A percentile compares a stretch with the other conserved stretches of the same genome.
Conservation (phyloP, 352 stramenopile species). For the Halophytophthora batemanensis region DNA sequence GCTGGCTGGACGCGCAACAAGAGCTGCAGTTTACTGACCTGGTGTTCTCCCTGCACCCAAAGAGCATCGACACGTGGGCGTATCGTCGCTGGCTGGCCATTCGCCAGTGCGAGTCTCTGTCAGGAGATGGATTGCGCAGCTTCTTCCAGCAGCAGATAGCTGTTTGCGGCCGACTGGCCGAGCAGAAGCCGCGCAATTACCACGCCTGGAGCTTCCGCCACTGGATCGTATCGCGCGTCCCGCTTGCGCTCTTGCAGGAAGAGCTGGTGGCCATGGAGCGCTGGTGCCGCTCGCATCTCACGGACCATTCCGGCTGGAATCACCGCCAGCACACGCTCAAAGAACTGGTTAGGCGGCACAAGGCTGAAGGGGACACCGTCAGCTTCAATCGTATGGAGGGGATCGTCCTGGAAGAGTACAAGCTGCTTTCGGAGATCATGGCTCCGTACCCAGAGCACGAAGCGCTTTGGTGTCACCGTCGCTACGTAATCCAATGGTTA, state of each 20-base stretch:
- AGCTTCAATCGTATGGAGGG: slow-evolving; percentile 2
- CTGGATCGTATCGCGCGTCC: slow-evolving; percentile 56
- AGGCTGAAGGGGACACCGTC: not conserved
- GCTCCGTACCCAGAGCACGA: slow-evolving; percentile 49
- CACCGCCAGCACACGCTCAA: slow-evolving; percentile 64
- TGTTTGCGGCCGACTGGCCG: slow-evolving; percentile 46
- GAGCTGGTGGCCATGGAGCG: slow-evolving; percentile 49
- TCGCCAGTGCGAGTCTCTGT: slow-evolving; percentile 22
- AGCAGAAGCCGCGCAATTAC: slow-evolving; percentile 76
- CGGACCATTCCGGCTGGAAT: slow-evolving; percentile 80
- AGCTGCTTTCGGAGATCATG: slow-evolving; percentile 52
- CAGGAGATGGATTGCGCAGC: slow-evolving; percentile 12
- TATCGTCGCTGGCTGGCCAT: slow-evolving; percentile 65
- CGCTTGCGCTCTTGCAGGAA: slow-evolving; percentile 12
- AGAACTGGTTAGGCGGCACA: slow-evolving; percentile 11
- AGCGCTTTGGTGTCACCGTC: slow-evolving; percentile 77
- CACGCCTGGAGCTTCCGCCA: slow-evolving; percentile 85
- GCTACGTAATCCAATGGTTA: slow-evolving; percentile 55
- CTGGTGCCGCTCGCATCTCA: slow-evolving; percentile 70
- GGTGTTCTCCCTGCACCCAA: slow-evolving; percentile 73
- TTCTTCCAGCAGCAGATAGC: slow-evolving; percentile 58
- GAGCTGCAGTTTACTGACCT: slow-evolving; percentile 72
- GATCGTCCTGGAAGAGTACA: slow-evolving; percentile 44
- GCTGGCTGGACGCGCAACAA: slow-evolving; percentile 29
- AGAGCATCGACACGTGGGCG: slow-evolving; percentile 87